Evolutionary conservation across 2,329 filamentous ascomycete species (phyloP).

Genomic region (Alternaria triticina): DNA sequence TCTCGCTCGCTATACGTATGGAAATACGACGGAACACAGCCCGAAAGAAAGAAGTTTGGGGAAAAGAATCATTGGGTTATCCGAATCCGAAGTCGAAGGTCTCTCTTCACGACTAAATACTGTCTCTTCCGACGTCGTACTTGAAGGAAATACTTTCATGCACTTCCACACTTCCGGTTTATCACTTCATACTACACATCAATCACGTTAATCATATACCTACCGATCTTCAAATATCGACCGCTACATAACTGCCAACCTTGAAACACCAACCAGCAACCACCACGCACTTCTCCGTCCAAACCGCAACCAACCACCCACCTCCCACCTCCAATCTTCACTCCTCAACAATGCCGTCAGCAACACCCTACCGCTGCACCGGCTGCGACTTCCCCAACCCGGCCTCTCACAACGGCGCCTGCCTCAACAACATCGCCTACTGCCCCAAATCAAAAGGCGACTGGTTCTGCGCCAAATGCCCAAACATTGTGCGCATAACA

Average conservation of each 20-base stretch:
- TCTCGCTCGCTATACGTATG: neutral
- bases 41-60: neutral
- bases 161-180: neutral
- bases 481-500: neutral
- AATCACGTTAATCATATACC: no score
- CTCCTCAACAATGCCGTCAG: neutral
- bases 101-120: neutral
- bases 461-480: slow-evolving; percentile 2
- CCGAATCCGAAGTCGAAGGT: neutral
- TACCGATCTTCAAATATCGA: no score
- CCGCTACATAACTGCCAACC: no score
- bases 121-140: neutral
- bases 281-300: neutral
- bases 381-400: neutral
- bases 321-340: no score
- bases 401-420: neutral
- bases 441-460: neutral
- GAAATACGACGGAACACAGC: neutral
- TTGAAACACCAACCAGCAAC: no score
- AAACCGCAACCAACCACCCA: no score
- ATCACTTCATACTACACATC: neutral
- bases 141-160: neutral
- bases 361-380: neutral
- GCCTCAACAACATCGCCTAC: neutral
- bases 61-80: neutral